Percentiles rank a stretch among this genome's conserved stretches.
phyloP scores from a whole-genome alignment of 106 monocot genomes.

The Platanthera guangdongensis region DNA sequence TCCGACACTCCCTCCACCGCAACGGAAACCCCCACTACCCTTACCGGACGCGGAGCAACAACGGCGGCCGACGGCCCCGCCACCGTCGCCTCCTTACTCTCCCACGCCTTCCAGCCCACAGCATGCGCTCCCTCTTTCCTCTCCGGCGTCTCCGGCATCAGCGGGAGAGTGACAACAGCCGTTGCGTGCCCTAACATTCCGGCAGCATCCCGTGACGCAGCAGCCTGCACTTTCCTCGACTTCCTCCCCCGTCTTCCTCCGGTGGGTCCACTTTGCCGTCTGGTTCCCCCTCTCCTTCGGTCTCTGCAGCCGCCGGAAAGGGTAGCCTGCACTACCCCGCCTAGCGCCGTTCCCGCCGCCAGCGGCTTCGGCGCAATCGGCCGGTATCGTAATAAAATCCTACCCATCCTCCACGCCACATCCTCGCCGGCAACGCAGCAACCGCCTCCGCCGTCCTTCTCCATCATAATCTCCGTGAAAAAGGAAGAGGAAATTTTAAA shows the following conservation, averaged over 20 bases:
- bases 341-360: constrained; percentile 7
- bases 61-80: not conserved
- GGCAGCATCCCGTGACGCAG: not conserved
- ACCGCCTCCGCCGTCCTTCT: constrained; percentile 14
- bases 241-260: constrained; percentile 20
- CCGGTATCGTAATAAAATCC: constrained; percentile 66
- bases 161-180: constrained; percentile 43
- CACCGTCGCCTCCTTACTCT: not conserved
- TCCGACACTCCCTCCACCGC: constrained; percentile 61
- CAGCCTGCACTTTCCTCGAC: constrained; percentile 6
- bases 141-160: constrained; percentile 65
- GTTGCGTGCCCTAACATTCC: not conserved
- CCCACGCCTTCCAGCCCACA: not conserved
- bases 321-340: not conserved
- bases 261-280: not conserved
- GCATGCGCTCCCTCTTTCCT: constrained; percentile 6
- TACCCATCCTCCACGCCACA: constrained; percentile 45
- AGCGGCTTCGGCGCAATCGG: constrained; percentile 83
- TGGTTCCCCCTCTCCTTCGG: not conserved
- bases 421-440: constrained; percentile 10
- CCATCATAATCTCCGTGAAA: constrained; percentile 14
- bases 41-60: constrained; percentile 23
- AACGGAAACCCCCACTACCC: constrained; percentile 35
- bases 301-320: not conserved
- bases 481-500: not conserved